Percentiles rank a stretch among this genome's conserved stretches.
Evolutionary conservation across 2,329 filamentous ascomycete genomes (phyloP).

Genomic region (Chaetomium globosum): DNA sequence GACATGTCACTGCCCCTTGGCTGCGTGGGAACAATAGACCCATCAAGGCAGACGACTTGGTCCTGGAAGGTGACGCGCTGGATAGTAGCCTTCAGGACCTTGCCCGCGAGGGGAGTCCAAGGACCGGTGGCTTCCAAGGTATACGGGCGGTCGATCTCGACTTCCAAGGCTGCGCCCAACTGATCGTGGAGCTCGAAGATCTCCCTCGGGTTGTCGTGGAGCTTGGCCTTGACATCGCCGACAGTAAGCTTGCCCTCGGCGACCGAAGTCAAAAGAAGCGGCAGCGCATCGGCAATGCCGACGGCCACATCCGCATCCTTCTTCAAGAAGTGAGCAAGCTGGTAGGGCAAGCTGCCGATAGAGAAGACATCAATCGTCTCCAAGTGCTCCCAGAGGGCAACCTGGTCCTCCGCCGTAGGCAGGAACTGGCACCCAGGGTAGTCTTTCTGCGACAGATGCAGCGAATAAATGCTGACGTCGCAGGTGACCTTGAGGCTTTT

Average conservation of each 20-base stretch:
- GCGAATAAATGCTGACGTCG: constrained; percentile 77
- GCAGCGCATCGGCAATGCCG: constrained; percentile 73
- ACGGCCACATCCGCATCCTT: constrained; percentile 59
- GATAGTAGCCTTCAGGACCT: constrained; percentile 68
- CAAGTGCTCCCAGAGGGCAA: constrained; percentile 73
- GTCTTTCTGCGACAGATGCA: constrained; percentile 73
- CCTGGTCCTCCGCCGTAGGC: constrained; percentile 69
- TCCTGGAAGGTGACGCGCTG: constrained; percentile 76
- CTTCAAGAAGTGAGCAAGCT: constrained; percentile 63
- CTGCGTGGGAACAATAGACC: constrained; percentile 59
- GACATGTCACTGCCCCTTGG: constrained; percentile 75
- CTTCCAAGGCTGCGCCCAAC: constrained; percentile 70
- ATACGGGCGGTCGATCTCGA: constrained; percentile 74
- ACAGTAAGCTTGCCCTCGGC: constrained; percentile 72
- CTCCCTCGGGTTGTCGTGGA: constrained; percentile 77
- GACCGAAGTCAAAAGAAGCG: constrained; percentile 74
- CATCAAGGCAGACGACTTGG: constrained; percentile 74
- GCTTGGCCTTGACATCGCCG: constrained; percentile 69
- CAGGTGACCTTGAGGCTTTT: constrained; percentile 83
- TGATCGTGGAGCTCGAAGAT: constrained; percentile 85
- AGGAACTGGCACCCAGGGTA: constrained; percentile 68
- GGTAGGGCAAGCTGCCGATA: constrained; percentile 75
- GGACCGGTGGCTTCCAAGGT: constrained; percentile 53
- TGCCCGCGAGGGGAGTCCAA: constrained; percentile 75
- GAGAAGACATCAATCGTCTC: constrained; percentile 77